These are phyloP conservation scores for Fraxinus cuspidata DNA, from an alignment of 257 asterid genomes.

Conservation along the genomic window DNA sequence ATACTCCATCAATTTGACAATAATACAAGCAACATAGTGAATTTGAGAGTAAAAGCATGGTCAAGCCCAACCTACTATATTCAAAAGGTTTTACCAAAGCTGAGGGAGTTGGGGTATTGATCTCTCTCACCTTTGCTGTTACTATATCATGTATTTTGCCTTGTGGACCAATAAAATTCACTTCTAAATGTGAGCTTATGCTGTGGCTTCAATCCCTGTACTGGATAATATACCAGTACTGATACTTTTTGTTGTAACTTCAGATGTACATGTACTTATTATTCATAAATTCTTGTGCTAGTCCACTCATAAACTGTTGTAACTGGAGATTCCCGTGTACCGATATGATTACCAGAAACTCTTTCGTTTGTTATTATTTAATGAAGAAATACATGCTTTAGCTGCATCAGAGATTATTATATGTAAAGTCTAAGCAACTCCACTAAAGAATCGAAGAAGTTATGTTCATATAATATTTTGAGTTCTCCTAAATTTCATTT, in stretches of 20 bases:
- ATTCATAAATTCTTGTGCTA: not conserved
- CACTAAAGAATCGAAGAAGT: not conserved
- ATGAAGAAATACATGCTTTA: not conserved
- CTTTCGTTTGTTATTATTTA: too few species aligned
- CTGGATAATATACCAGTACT: not conserved
- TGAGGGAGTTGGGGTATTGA: constrained; percentile 68
- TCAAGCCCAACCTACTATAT: constrained; percentile 82
- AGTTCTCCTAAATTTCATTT: too few species aligned
- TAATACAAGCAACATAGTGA: constrained; percentile 85
- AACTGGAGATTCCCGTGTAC: too few species aligned
- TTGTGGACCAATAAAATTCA: not conserved
- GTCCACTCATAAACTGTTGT: not conserved
- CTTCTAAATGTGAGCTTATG: not conserved
- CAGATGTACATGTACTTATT: not conserved
- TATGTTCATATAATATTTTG: not conserved
- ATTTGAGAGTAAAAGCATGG: constrained; percentile 96
- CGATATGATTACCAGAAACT: too few species aligned
- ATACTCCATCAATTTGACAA: constrained; percentile 71
- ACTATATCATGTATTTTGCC: constrained; percentile 12
- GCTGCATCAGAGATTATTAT: not conserved
- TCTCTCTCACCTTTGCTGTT: constrained; percentile 35
- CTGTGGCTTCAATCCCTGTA: not conserved
- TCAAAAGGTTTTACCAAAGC: constrained; percentile 87
- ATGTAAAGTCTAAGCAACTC: constrained; percentile 1
- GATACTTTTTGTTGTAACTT: not conserved